Conservation (phyloP, 208 protist genomes). For the Trypanosoma caninum region DNA sequence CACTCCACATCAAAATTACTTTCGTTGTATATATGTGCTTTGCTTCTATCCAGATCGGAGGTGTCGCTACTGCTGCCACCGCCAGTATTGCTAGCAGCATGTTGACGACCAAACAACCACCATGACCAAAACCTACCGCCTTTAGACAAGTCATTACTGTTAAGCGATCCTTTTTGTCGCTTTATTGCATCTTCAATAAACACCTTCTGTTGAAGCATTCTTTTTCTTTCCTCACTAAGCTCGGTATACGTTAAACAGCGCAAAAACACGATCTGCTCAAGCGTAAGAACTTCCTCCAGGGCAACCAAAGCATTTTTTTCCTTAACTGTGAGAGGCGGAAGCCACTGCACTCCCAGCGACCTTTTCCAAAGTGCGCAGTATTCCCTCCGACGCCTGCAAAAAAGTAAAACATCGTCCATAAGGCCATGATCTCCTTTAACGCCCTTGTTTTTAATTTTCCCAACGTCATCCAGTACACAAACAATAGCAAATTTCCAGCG, state of each 20-base stretch:
- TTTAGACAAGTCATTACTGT: not conserved
- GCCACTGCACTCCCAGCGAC: constrained; percentile 35
- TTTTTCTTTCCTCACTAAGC: constrained; percentile 41
- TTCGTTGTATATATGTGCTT: not conserved
- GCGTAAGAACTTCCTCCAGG: constrained; percentile 52
- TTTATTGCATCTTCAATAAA: constrained; percentile 33
- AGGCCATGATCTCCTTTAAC: not conserved
- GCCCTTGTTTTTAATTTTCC: constrained; percentile 11
- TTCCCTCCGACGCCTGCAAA: constrained; percentile 43
- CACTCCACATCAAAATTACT: constrained; percentile 27
- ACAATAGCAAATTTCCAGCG: constrained; percentile 31
- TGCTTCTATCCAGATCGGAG: not conserved
- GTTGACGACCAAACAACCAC: constrained; percentile 29
- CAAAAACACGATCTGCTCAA: constrained; percentile 75
- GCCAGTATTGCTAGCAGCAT: too few species aligned
- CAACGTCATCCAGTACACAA: constrained; percentile 32
- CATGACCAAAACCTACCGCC: constrained; percentile 3
- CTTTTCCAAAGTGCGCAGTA: constrained; percentile 78
- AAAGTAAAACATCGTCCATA: constrained; percentile 47
- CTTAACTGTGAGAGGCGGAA: constrained; percentile 47
- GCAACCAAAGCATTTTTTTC: constrained; percentile 35
- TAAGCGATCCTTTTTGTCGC: not conserved
- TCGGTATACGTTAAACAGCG: constrained; percentile 69
- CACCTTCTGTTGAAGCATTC: constrained; percentile 32
- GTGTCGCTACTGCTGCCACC: not conserved